Evolutionary conservation across 139 green algal species (phyloP), one percentile per base, ranked within the genome.

Genomic region (Chlamydomonas eustigma): DNA sequence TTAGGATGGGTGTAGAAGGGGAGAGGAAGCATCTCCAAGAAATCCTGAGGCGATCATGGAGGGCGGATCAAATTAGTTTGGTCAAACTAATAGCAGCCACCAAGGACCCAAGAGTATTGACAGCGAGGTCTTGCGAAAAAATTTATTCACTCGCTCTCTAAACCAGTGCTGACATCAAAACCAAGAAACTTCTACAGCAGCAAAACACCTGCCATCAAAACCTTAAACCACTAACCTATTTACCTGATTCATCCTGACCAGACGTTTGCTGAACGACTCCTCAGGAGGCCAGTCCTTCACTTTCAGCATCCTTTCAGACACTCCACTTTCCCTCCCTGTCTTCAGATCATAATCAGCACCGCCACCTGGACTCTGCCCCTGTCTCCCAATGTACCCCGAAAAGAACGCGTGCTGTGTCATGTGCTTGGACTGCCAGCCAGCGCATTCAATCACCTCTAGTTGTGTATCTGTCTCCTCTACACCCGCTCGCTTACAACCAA

Each of bases 221-320:
- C n/a, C n/a, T n/a, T n/a, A n/a, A n/a, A n/a, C n/a, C n/a, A n/a
- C n/a, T n/a, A n/a, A n/a, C n/a, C n/a, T 12, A 91, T 80, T 4
- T 31, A 88, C 85, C 85, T 89, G 64, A 37, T 83, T 79, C 73
- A 92, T 88, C 1, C 83, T 44, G 8, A 63, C 75, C 75, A 93
- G 77, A 8, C 82, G 51, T 1, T 79, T 24, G 0, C 24, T 63
- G 76, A 92, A 93, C 44, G 74, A 52, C 1, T 51, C 80, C 0
- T 81, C 39, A 0, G 91, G 87, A 0, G 92, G 92, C 82, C 86
- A 97, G 85, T 97, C 92, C 86, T 96, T 97, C 33, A 97, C 86
- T 85, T 97, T 97, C 52, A 93, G 74, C 86, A 96, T 92, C 8
- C 65, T n/a, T 6, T 18, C 44, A 18, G 12, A 28, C 12, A 12